These are phyloP conservation scores for Tetrahymena thermophila DNA, from an alignment of 73 alveolate species.

Conservation along the genomic window DNA sequence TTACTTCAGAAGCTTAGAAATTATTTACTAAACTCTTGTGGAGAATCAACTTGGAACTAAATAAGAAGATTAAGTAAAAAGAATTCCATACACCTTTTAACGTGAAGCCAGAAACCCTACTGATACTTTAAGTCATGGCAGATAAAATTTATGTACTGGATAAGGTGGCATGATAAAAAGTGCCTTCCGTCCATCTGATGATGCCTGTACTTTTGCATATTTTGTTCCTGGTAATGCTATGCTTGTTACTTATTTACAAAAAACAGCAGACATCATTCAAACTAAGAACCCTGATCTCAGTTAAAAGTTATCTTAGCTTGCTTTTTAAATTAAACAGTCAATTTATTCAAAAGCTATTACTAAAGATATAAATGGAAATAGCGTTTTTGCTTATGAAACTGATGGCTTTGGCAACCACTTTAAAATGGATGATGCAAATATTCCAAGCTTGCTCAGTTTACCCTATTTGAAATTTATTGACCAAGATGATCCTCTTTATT, in stretches of 20 bases:
- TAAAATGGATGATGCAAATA: conserved; percentile 84
- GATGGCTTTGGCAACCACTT: conserved; percentile 68
- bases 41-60: conserved; percentile 55
- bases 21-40: neutral
- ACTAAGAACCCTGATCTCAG: conserved; percentile 13
- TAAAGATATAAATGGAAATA: conserved; percentile 17
- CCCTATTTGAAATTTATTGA: conserved; percentile 67
- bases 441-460: conserved; percentile 65
- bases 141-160: conserved; percentile 47
- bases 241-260: conserved; percentile 57
- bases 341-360: conserved; percentile 56
- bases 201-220: conserved; percentile 58
- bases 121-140: conserved; percentile 66
- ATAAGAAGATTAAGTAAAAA: conserved; percentile 43
- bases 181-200: conserved; percentile 78
- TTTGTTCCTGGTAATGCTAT: conserved; percentile 77
- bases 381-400: conserved; percentile 63
- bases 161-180: conserved; percentile 65
- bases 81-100: conserved; percentile 71
- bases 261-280: conserved; percentile 51
- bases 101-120: conserved; percentile 61
- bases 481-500: conserved; percentile 54
- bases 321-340: conserved; percentile 48
- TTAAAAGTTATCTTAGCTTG: neutral
- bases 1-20: neutral